Percentiles rank a stretch among this genome's conserved stretches.
Conservation (phyloP, 768 basidiomycete genomes). For the Trametopsis cervina region DNA sequence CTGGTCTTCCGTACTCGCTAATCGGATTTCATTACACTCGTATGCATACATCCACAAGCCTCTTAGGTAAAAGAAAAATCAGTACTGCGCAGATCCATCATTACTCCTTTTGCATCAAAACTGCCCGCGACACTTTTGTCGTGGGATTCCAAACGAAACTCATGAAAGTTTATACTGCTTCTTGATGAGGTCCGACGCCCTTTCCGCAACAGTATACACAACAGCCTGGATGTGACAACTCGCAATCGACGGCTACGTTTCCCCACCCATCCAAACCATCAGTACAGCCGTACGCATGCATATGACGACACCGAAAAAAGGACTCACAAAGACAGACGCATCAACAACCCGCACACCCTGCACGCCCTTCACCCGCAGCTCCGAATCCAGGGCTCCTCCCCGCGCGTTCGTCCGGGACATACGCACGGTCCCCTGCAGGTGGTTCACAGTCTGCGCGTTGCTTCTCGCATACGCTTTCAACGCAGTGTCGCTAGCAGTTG, state of each 20-base stretch:
- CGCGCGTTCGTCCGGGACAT: conserved; percentile 25
- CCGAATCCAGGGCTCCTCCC: conserved; percentile 31
- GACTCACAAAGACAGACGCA: conserved; percentile 27
- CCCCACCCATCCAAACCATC: no score
- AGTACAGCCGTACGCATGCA: neutral
- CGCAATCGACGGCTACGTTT: neutral
- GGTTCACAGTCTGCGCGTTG: conserved; percentile 20
- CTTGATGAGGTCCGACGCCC: conserved; percentile 14
- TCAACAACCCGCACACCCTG: conserved; percentile 16
- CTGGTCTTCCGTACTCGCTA: no score
- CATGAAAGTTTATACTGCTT: neutral
- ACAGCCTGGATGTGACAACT: conserved; percentile 6
- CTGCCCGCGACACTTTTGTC: no score
- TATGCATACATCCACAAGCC: no score
- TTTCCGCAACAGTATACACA: conserved; percentile 13
- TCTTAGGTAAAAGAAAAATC: no score
- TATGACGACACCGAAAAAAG: neutral
- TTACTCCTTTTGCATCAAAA: no score
- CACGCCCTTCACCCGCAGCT: conserved; percentile 15
- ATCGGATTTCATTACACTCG: no score
- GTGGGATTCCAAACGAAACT: no score
- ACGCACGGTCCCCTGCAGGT: conserved; percentile 28
- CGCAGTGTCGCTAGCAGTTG: conserved; percentile 24
- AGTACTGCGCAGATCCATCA: no score
- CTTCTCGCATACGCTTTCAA: conserved; percentile 22